Percentiles rank a stretch among this genome's conserved stretches.
Evolutionary conservation across 805 yeast genomes (phyloP).

Genomic region (Yamadazyma tumulicola): DNA sequence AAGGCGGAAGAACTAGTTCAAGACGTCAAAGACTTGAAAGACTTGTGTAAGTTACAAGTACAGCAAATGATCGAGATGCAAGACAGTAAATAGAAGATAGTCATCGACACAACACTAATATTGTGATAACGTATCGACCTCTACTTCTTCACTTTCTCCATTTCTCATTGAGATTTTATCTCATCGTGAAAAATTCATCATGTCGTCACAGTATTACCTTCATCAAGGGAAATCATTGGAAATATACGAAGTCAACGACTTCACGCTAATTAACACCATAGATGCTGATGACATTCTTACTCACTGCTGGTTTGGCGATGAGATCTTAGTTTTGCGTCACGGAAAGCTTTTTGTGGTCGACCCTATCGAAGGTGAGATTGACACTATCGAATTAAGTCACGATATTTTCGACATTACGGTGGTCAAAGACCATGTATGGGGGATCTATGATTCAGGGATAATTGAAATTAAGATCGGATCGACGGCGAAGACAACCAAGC

Average conservation of each 20-base stretch:
- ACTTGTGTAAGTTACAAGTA: constrained; percentile 76
- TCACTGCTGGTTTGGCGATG: constrained; percentile 2
- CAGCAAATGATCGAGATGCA: constrained; percentile 78
- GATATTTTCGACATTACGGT: constrained; percentile 7
- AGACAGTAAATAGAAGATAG: constrained; percentile 13
- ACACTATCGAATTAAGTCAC: constrained; percentile 2
- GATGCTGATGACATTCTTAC: background rate
- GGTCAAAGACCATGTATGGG: constrained; percentile 9
- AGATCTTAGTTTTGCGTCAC: constrained; percentile 1
- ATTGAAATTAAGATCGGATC: constrained; percentile 7
- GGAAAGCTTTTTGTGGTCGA: constrained; percentile 3
- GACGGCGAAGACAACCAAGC: background rate
- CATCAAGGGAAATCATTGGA: constrained; percentile 6
- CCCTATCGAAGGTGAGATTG: constrained; percentile 5
- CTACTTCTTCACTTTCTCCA: no score
- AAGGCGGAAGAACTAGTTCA: constrained; percentile 79
- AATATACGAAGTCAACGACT: constrained; percentile 12
- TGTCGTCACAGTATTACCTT: constrained; percentile 9
- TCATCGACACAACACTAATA: no score
- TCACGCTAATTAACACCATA: constrained; percentile 11
- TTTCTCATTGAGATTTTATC: no score
- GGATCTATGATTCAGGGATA: constrained; percentile 12
- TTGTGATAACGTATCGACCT: no score
- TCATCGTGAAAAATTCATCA: constrained; percentile 7
- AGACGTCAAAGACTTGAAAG: constrained; percentile 87